A percentile compares a stretch with the other conserved stretches of the same genome.
phyloP scores from a whole-genome alignment of 805 yeast genomes.

The Ogataea naganishii region DNA sequence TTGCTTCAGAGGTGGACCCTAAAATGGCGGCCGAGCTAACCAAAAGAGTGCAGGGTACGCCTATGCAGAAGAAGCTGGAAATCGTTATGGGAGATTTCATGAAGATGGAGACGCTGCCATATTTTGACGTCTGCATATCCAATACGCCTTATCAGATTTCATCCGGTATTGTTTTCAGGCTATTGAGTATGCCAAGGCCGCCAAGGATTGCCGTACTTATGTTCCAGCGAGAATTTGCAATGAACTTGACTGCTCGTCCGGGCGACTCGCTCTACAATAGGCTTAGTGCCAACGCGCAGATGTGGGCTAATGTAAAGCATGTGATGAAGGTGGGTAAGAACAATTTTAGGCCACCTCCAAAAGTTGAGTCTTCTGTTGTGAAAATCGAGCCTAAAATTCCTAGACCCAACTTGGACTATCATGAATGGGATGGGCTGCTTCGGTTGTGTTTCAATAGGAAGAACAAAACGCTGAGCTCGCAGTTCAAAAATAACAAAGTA shows the following conservation, averaged over 20 bases:
- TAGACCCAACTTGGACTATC: slow-evolving; percentile 86
- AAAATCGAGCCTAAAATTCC: slow-evolving; percentile 87
- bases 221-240: slow-evolving; percentile 97
- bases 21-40: slow-evolving; percentile 98
- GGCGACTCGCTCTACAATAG: slow-evolving; percentile 94
- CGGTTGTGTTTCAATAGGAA: slow-evolving; percentile 89
- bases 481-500: slow-evolving; percentile 77
- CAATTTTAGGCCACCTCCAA: slow-evolving; percentile 97
- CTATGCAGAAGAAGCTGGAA: slow-evolving; percentile 83
- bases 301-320: slow-evolving; percentile 99
- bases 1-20: slow-evolving; percentile 99
- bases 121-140: slow-evolving; percentile 91
- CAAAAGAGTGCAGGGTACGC: slow-evolving; percentile 96
- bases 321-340: slow-evolving; percentile 97
- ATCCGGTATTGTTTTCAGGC: slow-evolving; percentile 89
- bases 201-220: slow-evolving; percentile 92
- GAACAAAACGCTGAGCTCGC: slow-evolving; percentile 88
- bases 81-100: slow-evolving; percentile 92
- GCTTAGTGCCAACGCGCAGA: slow-evolving; percentile 91
- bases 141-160: slow-evolving; percentile 98
- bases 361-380: slow-evolving; percentile 95
- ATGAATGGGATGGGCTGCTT: slow-evolving; percentile 95
- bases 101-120: slow-evolving; percentile 82
- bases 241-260: slow-evolving; percentile 88
- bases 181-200: slow-evolving; percentile 84